Base-by-base conservation (phyloP, 495 filamentous ascomycete species). In the Penicillium malachiteum region DNA sequence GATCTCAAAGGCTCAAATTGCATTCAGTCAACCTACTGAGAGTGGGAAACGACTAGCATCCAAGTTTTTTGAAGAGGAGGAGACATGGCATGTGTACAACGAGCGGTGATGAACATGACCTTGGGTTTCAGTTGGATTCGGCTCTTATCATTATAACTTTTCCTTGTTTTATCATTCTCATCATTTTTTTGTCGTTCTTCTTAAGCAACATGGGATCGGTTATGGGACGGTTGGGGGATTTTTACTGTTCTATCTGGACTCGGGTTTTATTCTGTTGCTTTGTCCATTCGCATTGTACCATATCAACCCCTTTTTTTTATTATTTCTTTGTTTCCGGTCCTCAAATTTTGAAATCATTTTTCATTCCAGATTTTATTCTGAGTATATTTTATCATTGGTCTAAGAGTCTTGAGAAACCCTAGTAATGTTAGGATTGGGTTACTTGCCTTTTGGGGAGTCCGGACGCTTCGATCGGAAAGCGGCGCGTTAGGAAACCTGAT, bases 1-100 rank as follows among this genome's bases (percentile, higher is more conserved):
- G 55, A 77, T 87, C 38, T 75, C 81, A 34, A 88, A 86, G 69
- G 72, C 77, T 31, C 66, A 78, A 59, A 77, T 90, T 32, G 87
- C 87, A 17, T 90, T 90, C 65, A 89, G 85, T 64, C 87, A 90
- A 61, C 85, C 86, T n/a, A 90, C 87, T 3, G 85, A 85, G 62
- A 88, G 84, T 62, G 87, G 87, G 18, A 79, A 76, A 18, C 60
- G 65, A 38, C 71, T 90, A 55, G 87, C 87, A 10, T 75, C 81
- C 66, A 77, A 75, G 39, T 90, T 87, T 72, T 89, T 87, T 55
- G 80, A 78, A 34, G 67, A 57, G 2, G 69, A 76, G 39, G 70
- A 71, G 52, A 72, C 71, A 46, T 82, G 79, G 79, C 77, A 77
- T 72, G 77, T 81, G 37, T 82, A 81, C 67, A 67, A 73, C 46